Percentiles rank a stretch among this genome's conserved stretches.
phyloP scores from a whole-genome alignment of 495 filamentous ascomycete species.

The Hypoxylon cercidicola region DNA sequence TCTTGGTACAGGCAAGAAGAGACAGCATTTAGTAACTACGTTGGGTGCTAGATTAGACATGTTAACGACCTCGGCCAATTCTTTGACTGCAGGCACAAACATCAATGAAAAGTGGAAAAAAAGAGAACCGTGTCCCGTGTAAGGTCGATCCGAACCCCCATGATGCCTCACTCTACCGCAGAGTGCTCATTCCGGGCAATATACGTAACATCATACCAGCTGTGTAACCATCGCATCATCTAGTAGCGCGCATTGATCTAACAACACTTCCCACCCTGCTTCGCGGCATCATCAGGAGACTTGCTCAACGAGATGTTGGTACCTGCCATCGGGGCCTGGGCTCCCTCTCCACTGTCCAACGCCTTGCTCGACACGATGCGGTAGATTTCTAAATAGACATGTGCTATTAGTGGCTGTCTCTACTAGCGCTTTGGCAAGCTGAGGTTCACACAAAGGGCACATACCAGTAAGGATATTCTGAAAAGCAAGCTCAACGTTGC shows the following conservation, averaged over 20 bases:
- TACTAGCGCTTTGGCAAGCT: constrained; percentile 22
- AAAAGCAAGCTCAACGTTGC: constrained; percentile 99
- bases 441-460: constrained; percentile 39
- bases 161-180: constrained; percentile 48
- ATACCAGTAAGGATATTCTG: constrained; percentile 98
- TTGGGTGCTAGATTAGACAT: constrained; percentile 45
- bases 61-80: constrained; percentile 43
- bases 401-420: constrained; percentile 22
- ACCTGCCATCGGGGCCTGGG: constrained; percentile 77
- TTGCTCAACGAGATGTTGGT: constrained; percentile 86
- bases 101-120: constrained; percentile 45
- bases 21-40: constrained; percentile 40
- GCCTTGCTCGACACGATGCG: constrained; percentile 98
- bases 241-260: constrained; percentile 57
- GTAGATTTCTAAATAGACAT: constrained; percentile 84
- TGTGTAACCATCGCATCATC: constrained; percentile 52
- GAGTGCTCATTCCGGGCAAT: constrained; percentile 44
- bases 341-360: constrained; percentile 82
- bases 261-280: constrained; percentile 89
- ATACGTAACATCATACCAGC: constrained; percentile 54
- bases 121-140: constrained; percentile 48
- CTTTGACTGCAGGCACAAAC: constrained; percentile 35
- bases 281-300: constrained; percentile 74
- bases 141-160: constrained; percentile 46
- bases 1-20: constrained; percentile 28